Evolutionary conservation across 352 stramenopile species (phyloP).

Genomic region (Blastocystis sp.): DNA sequence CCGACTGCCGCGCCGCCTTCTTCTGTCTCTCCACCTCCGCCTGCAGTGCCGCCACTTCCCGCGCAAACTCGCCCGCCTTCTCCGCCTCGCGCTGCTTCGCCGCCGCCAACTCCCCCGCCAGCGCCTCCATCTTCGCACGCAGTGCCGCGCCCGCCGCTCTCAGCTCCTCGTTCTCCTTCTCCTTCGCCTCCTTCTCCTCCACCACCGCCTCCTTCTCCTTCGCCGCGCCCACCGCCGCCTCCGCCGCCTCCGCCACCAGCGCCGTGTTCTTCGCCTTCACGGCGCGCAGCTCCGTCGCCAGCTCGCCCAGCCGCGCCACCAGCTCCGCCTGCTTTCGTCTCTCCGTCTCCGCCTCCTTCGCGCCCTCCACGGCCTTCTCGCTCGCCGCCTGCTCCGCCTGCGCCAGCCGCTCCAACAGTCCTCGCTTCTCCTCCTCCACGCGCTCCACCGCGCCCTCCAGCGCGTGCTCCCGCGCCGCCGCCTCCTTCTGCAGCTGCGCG

Average conservation of each 20-base stretch:
- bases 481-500: conserved; percentile 23
- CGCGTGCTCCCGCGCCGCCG: background rate
- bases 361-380: conserved; percentile 14
- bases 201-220: conserved; percentile 68
- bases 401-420: background rate
- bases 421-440: background rate
- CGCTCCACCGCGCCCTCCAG: conserved; percentile 16
- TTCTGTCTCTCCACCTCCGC: conserved; percentile 74
- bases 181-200: conserved; percentile 70
- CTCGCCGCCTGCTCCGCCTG: conserved; percentile 24
- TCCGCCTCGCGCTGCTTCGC: conserved; percentile 36
- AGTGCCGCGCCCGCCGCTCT: background rate
- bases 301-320: background rate
- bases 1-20: background rate
- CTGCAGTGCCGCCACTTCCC: conserved; percentile 71
- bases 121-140: background rate
- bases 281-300: background rate
- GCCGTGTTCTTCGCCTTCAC: conserved; percentile 10
- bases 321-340: conserved; percentile 31
- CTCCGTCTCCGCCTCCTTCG: conserved; percentile 70
- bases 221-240: background rate
- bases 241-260: background rate
- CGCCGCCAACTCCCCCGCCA: conserved; percentile 63
- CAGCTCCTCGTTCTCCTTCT: conserved; percentile 32
- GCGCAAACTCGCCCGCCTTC: background rate